A percentile compares a stretch with the other conserved stretches of the same genome.
phyloP scores from a whole-genome alignment of 148 eudicot genomes.

The Camellia japonica region DNA sequence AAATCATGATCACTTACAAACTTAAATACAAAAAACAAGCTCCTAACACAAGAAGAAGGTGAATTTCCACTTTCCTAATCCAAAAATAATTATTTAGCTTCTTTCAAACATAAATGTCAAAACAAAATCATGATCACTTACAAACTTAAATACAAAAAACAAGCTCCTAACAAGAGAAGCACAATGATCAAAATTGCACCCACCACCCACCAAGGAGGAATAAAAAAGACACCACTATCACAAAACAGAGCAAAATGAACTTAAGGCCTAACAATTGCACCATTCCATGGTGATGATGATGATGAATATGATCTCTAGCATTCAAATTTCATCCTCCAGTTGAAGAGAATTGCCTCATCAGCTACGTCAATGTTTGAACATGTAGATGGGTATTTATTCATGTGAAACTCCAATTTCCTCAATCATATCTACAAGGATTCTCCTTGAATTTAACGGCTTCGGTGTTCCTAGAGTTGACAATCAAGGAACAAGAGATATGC shows the following conservation, averaged over 20 bases:
- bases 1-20: neutral
- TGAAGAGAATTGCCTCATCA: neutral
- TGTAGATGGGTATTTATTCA: neutral
- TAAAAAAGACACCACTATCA: neutral
- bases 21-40: neutral
- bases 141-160: neutral
- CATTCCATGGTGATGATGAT: no score
- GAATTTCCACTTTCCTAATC: no score
- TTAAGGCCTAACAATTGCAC: neutral
- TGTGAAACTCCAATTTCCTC: neutral
- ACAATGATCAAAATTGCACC: neutral
- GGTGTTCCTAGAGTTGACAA: slow-evolving; percentile 24
- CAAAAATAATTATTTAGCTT: no score
- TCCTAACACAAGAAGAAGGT: no score
- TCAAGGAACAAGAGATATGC: slow-evolving; percentile 43
- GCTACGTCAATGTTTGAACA: neutral
- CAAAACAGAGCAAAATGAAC: neutral
- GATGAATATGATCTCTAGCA: no score
- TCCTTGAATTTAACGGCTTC: slow-evolving; percentile 32
- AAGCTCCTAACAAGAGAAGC: neutral
- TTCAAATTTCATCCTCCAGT: no score
- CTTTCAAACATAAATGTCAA: no score
- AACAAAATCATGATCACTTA: neutral
- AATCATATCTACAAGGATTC: slow-evolving; percentile 32
- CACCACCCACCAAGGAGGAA: neutral